Evolutionary conservation across 495 filamentous ascomycete genomes (phyloP), one percentile per base, ranked within the genome.

Genomic region (Margaritispora aquatica): DNA sequence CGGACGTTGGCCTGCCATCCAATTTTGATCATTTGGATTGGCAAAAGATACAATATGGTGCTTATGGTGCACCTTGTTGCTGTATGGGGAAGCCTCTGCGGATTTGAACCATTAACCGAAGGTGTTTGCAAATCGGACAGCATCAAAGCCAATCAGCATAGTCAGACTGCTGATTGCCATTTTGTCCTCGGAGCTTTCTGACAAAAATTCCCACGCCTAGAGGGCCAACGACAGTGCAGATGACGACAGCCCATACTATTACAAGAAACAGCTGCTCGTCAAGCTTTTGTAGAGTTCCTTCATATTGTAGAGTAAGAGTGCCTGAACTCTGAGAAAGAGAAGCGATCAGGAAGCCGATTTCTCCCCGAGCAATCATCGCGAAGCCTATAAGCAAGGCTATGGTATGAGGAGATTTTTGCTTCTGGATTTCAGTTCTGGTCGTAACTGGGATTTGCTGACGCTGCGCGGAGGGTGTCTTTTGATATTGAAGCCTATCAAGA

Each of bases 301-400:
- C 57, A 24, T 26, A 1, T 19, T 23, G 55, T 31, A 65, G 44
- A 2, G 38, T 50, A 1, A 66, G 53, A n/a, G 50, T 55, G 1
- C 61, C 55, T 10, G 61, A 57, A 36, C 54, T 69, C 23, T 79
- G 67, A 11, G 77, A 80, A 54, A 87, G 72, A 2, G 88, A 84
- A 5, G 88, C 84, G 58, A 94, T 88, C 21, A 93, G 71, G 56
- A 90, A 89, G 0, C 88, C 88, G 24, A 93, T 87, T 66, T 96
- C 89, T 2, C 89, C 89, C 31, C 88, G 79, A 0, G 89, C 82
- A 0, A 87, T 80, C 88, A 92, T 92, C 0, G 87, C 80, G 34
- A 74, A 66, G 0, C 78, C 76, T 15, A 89, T 62, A 2, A 64
- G 26, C 4, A 58, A 1, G 17, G 58, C 62, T 26, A 64, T 58